phyloP scores from a whole-genome alignment of 1,139 yeast genomes.

The Debaryomycetaceae sp. region DNA sequence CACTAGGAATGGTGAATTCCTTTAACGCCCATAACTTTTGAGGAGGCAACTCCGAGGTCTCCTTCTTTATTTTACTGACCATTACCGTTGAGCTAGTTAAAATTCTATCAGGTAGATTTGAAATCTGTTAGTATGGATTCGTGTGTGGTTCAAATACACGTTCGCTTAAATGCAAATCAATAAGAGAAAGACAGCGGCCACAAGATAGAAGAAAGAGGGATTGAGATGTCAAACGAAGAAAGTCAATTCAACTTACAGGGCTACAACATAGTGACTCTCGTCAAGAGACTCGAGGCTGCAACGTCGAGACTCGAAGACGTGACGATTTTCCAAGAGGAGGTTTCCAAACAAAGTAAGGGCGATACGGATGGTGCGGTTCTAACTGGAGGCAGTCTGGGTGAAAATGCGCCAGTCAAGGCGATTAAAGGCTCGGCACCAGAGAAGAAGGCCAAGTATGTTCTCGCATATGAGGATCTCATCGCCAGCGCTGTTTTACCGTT shows the following conservation, averaged over 20 bases:
- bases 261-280: conserved; percentile 73
- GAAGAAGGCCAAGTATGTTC: conserved; percentile 41
- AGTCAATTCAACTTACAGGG: conserved; percentile 60
- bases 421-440: conserved; percentile 4
- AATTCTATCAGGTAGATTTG: neutral
- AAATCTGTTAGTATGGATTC: neutral
- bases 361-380: conserved; percentile 1
- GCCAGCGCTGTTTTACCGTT: conserved; percentile 58
- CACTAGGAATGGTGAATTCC: conserved; percentile 38
- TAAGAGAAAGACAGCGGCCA: too few relatives aligned
- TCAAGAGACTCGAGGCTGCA: conserved; percentile 87
- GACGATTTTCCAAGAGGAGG: conserved; percentile 71
- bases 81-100: neutral
- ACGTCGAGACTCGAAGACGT: conserved; percentile 90
- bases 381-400: conserved; percentile 29
- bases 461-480: conserved; percentile 54
- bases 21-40: conserved; percentile 48
- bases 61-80: conserved; percentile 16
- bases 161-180: too few relatives aligned
- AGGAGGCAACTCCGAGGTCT: conserved; percentile 39
- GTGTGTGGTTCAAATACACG: conserved; percentile 2
- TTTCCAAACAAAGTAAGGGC: conserved; percentile 11
- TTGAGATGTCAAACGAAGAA: conserved; percentile 17
- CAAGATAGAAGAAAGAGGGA: neutral
- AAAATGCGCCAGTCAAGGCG: conserved; percentile 2